Base-by-base conservation (phyloP, 116 monocot species). In the Phalaenopsis hybrid region DNA sequence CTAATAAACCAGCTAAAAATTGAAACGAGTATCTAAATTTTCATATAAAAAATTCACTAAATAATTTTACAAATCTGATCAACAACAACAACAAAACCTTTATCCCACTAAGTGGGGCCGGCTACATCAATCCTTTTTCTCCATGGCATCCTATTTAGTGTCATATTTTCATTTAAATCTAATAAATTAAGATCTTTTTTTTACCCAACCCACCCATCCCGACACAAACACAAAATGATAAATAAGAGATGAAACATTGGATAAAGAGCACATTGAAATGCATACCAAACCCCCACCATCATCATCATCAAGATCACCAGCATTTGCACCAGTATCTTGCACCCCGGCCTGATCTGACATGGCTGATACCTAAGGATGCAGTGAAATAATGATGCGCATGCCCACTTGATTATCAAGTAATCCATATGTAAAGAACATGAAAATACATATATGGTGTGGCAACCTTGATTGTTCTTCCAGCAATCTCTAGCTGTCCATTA, bases 401-500 rank as follows among this genome's bases (percentile, higher is more conserved):
- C 4, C 72, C 72, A 8, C 48, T 20, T 28, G 31, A 74, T 34
- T 44, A 44, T 46, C 23, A 46, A 78, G 4, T 1, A 31, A 79
- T 52, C 2, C 16, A 43, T 45, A 46, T 25, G 37, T 72, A 75
- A 85, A 11, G 79, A 52, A 28, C 2, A 72, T 59, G 58, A 48
- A 41, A 78, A 65, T 4, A 69, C 20, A 82, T 23, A 45, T 18
- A 78, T 61, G 63, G 21, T 17, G 17, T 23, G 17, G 20, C 8
- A 72, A 93, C 97, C 94, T 97, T 97, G 25, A 97, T 94, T 57
- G 81, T 82, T 79, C 93, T 89, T 46, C 97, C 96, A 85, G 92
- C 96, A 84, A 97, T 97, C 82, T 94, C 94, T 76, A 97, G 82
- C 78, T 94, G 94, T 20, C 96, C 96, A 86, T 97, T 97, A 77